phyloP scores from a whole-genome alignment of 2,329 filamentous ascomycete genomes.

The Magnaporthiopsis rhizophila region DNA sequence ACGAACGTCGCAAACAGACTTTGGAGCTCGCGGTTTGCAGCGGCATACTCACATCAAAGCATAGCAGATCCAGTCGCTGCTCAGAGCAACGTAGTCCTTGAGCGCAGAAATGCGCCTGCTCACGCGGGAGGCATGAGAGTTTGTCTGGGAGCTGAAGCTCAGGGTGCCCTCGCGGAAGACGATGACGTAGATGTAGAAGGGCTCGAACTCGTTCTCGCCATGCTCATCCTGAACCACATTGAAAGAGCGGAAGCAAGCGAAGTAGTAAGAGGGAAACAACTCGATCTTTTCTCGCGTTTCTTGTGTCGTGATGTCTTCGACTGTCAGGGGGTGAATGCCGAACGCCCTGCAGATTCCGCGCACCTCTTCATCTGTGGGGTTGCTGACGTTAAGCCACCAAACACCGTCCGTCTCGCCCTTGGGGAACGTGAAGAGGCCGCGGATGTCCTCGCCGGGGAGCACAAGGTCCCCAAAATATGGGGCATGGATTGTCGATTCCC shows the following conservation, averaged over 20 bases:
- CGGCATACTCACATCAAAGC: conserved; percentile 70
- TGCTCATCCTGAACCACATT: conserved; percentile 68
- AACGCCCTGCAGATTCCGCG: conserved; percentile 87
- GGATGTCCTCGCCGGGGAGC: conserved; percentile 81
- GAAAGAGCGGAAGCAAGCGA: conserved; percentile 95
- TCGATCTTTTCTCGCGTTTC: conserved; percentile 98
- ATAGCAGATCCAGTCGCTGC: conserved; percentile 98
- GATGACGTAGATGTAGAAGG: conserved; percentile 93
- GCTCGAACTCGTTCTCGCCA: conserved; percentile 78
- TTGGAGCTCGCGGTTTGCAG: not conserved
- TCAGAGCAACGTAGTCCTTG: conserved; percentile 90
- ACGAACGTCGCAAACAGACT: not conserved
- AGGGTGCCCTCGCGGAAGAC: conserved; percentile 93
- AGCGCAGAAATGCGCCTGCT: conserved; percentile 85
- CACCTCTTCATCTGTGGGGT: conserved; percentile 82
- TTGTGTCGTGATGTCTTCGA: conserved; percentile 92
- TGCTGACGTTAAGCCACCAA: conserved; percentile 98
- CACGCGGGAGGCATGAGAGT: conserved; percentile 80
- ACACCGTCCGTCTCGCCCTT: conserved; percentile 65
- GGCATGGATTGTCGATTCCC: conserved; percentile 88
- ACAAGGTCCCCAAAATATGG: conserved; percentile 81
- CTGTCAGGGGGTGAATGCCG: conserved; percentile 88
- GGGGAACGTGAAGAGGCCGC: conserved; percentile 70
- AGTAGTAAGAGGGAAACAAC: conserved; percentile 95
- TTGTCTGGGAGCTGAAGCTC: conserved; percentile 87